Evolutionary conservation across 2,329 filamentous ascomycete genomes (phyloP).

Genomic region (Pyrenophora tritici-repentis): DNA sequence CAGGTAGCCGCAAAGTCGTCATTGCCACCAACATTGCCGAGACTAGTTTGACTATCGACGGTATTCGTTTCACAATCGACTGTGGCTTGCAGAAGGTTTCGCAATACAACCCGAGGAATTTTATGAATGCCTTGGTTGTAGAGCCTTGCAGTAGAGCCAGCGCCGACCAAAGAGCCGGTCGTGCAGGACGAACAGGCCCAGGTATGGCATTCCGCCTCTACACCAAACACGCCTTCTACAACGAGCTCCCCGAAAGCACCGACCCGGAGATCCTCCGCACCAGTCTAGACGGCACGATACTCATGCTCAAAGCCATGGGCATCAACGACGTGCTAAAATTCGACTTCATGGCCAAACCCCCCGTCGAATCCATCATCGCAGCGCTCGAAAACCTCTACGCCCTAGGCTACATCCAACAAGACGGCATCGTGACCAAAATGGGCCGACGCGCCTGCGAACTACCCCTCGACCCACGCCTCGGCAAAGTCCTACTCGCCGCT

Average conservation of each 20-base stretch:
- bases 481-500: slow-evolving; percentile 84
- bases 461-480: slow-evolving; percentile 88
- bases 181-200: slow-evolving; percentile 87
- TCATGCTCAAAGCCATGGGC: slow-evolving; percentile 85
- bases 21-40: slow-evolving; percentile 97
- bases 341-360: slow-evolving; percentile 93
- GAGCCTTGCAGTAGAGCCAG: slow-evolving; percentile 90
- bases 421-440: slow-evolving; percentile 70
- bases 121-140: slow-evolving; percentile 89
- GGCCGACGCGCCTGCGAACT: slow-evolving; percentile 96
- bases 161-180: slow-evolving; percentile 89
- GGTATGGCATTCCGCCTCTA: slow-evolving; percentile 94
- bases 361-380: slow-evolving; percentile 85
- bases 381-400: slow-evolving; percentile 91
- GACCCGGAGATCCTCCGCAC: slow-evolving; percentile 92
- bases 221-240: slow-evolving; percentile 91
- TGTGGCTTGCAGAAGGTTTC: slow-evolving; percentile 89
- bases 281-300: slow-evolving; percentile 80
- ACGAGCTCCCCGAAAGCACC: slow-evolving; percentile 88
- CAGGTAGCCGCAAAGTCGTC: slow-evolving; percentile 85
- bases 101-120: slow-evolving; percentile 83
- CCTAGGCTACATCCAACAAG: slow-evolving; percentile 58
- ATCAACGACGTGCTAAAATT: slow-evolving; percentile 94
- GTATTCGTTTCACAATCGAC: slow-evolving; percentile 95
- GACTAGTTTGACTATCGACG: slow-evolving; percentile 92